phyloP scores from a whole-genome alignment of 1,139 yeast genomes.

The Tardiomyces blankii region DNA sequence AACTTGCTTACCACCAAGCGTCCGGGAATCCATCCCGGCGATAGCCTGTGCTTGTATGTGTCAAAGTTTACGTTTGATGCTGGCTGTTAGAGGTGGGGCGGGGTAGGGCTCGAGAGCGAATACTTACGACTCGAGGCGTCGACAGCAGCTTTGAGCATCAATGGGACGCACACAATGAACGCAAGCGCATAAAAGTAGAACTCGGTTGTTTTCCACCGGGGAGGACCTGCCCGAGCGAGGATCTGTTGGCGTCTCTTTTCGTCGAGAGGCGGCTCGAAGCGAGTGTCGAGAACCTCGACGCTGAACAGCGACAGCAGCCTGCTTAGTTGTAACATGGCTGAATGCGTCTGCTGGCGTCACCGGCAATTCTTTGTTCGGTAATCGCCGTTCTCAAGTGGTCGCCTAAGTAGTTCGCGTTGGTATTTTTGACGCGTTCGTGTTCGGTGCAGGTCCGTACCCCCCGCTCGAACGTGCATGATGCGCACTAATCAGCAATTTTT shows the following conservation, averaged over 20 bases:
- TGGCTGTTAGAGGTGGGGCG: conserved; percentile 2
- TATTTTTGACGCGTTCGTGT: too few species aligned
- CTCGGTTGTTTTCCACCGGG: conserved; percentile 70
- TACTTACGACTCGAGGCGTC: conserved; percentile 48
- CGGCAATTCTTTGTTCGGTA: too few species aligned
- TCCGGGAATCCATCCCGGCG: conserved; percentile 53
- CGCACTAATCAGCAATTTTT: too few species aligned
- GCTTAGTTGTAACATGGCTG: not conserved
- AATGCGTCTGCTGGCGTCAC: not conserved
- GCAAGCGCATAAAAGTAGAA: conserved; percentile 54
- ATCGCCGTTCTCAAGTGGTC: too few species aligned
- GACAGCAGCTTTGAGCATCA: conserved; percentile 73
- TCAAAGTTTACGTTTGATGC: conserved; percentile 65
- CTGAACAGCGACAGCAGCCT: conserved; percentile 34
- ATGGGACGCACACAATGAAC: conserved; percentile 62
- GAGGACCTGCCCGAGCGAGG: conserved; percentile 35
- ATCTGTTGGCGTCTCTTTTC: conserved; percentile 32
- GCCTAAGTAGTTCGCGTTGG: too few species aligned
- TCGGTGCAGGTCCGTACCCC: too few species aligned
- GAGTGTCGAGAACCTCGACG: conserved; percentile 65
- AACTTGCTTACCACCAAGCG: conserved; percentile 25
- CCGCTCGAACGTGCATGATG: too few species aligned
- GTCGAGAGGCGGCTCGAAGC: conserved; percentile 49
- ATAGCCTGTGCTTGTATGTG: conserved; percentile 53
- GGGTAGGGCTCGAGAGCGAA: too few species aligned